These are phyloP conservation scores for Paecilomyces sp. DNA, from an alignment of 2,329 filamentous ascomycete species.

Conservation along the genomic window DNA sequence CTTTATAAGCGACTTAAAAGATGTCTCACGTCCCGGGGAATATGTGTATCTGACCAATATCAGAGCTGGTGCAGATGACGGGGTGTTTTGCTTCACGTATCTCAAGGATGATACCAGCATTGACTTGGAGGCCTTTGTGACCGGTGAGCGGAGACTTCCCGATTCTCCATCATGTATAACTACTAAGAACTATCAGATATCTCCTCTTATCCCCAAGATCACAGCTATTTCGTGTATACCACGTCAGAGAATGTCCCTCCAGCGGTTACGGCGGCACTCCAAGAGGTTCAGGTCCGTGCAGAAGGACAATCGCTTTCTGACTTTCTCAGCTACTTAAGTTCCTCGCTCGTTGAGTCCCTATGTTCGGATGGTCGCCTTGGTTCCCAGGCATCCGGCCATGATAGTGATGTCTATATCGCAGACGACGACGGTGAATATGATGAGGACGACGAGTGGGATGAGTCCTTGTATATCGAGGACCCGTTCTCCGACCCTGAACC, in stretches of 20 bases:
- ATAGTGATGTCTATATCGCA: conserved; percentile 20
- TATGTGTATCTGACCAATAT: conserved; percentile 50
- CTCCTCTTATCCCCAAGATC: conserved; percentile 52
- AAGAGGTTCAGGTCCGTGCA: conserved; percentile 38
- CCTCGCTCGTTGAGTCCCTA: conserved; percentile 22
- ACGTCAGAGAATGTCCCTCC: conserved; percentile 34
- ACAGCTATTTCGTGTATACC: conserved; percentile 52
- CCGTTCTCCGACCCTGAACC: conserved; percentile 6
- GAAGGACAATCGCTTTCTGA: conserved; percentile 40
- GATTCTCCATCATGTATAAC: background rate
- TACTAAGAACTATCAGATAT: conserved; percentile 39
- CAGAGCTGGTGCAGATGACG: conserved; percentile 60
- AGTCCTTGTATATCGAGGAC: conserved; percentile 6
- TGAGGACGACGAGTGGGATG: conserved; percentile 8
- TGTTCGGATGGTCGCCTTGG: conserved; percentile 3
- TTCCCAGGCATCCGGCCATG: conserved; percentile 12
- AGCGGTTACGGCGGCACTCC: conserved; percentile 30
- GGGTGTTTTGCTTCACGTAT: conserved; percentile 60
- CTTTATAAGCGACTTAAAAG: conserved; percentile 55
- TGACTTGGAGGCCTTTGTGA: conserved; percentile 31
- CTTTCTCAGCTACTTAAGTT: conserved; percentile 42
- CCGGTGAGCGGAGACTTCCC: conserved; percentile 23
- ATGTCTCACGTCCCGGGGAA: conserved; percentile 27
- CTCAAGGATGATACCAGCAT: conserved; percentile 20
- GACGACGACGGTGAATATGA: conserved; percentile 31